Percentiles rank a stretch among this genome's conserved stretches.
Evolutionary conservation across 2,329 filamentous ascomycete species (phyloP).

Genomic region (Madurella mycetomatis): DNA sequence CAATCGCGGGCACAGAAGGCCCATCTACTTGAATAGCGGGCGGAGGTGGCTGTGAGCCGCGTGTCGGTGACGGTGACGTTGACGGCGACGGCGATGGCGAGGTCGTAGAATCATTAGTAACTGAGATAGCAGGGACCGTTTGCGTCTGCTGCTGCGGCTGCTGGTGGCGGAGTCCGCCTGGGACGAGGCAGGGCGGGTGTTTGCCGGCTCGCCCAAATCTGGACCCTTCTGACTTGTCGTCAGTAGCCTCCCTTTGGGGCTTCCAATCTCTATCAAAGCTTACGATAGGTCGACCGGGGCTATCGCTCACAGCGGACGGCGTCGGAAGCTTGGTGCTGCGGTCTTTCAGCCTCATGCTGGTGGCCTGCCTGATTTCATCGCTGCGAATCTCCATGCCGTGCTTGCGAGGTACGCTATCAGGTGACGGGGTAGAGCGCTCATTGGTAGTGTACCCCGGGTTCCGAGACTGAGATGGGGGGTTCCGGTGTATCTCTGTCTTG

Average conservation of each 20-base stretch:
- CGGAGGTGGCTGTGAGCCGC: constrained; percentile 34
- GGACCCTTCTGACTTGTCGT: constrained; percentile 58
- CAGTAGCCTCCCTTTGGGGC: constrained; percentile 64
- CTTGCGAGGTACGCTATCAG: constrained; percentile 53
- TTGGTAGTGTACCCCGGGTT: constrained; percentile 78
- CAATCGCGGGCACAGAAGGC: constrained; percentile 50
- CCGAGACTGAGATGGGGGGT: constrained; percentile 76
- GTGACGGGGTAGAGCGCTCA: constrained; percentile 33
- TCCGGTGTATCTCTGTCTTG: constrained; percentile 67
- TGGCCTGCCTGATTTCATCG: constrained; percentile 85
- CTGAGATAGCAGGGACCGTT: constrained; percentile 50
- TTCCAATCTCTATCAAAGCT: constrained; percentile 89
- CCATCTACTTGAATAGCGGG: constrained; percentile 44
- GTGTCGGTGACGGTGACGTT: constrained; percentile 35
- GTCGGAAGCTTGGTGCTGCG: constrained; percentile 82
- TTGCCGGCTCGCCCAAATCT: constrained; percentile 29
- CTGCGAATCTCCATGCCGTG: constrained; percentile 78
- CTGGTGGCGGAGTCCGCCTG: constrained; percentile 22
- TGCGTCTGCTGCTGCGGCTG: constrained; percentile 28
- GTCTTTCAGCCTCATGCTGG: constrained; percentile 82
- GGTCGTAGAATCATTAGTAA: constrained; percentile 44
- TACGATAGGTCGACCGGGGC: constrained; percentile 87
- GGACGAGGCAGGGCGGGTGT: constrained; percentile 22
- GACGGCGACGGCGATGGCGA: constrained; percentile 31
- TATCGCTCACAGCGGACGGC: constrained; percentile 86